These are phyloP conservation scores for Crotalaria pallida DNA, from an alignment of 306 rosid genomes.

Conservation along the genomic window DNA sequence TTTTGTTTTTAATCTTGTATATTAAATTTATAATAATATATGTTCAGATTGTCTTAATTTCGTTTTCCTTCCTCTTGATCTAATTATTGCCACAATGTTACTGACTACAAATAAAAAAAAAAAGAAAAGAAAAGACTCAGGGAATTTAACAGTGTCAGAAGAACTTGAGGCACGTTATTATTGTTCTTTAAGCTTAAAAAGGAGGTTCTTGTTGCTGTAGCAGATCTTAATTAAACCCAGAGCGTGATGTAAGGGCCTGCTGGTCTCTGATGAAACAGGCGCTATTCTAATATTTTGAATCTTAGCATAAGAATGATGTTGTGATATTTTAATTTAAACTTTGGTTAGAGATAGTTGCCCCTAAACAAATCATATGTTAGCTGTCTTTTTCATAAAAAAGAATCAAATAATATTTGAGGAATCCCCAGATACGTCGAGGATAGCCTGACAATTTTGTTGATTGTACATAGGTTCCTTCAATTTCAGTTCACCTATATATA, in stretches of 20 bases:
- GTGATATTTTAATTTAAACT: background rate
- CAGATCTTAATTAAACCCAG: slow-evolving; percentile 26
- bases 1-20: too few species aligned
- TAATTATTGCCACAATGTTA: background rate
- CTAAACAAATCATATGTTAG: slow-evolving; percentile 35
- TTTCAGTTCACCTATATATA: slow-evolving; percentile 19
- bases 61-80: background rate
- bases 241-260: slow-evolving; percentile 48
- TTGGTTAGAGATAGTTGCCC: slow-evolving; percentile 5
- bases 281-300: background rate
- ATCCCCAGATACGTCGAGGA: slow-evolving; percentile 29
- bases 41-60: background rate
- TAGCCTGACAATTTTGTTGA: slow-evolving; percentile 28
- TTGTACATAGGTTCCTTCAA: slow-evolving; percentile 31
- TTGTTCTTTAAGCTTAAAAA: slow-evolving; percentile 33
- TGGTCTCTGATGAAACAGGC: slow-evolving; percentile 4
- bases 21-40: too few species aligned
- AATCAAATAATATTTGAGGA: slow-evolving; percentile 22
- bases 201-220: slow-evolving; percentile 16
- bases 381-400: slow-evolving; percentile 38
- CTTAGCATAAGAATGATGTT: background rate
- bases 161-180: slow-evolving; percentile 32
- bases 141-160: slow-evolving; percentile 40
- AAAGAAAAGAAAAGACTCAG: background rate
- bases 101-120: background rate